These are phyloP conservation scores for Fusarium equiseti DNA, from an alignment of 2,329 filamentous ascomycete genomes.

Conservation along the genomic window DNA sequence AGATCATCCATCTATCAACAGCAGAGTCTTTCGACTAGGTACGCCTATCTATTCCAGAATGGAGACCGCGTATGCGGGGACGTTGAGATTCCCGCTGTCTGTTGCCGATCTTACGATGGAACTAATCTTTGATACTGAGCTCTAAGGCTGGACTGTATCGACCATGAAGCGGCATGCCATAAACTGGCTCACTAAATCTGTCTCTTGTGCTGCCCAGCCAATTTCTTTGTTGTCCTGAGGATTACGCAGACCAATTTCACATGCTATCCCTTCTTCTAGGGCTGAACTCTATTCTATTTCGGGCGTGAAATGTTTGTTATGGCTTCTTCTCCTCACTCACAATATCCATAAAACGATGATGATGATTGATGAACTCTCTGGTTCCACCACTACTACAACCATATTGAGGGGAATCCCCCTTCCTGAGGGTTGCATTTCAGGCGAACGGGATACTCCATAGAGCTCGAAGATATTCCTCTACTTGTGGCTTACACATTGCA, in stretches of 20 bases:
- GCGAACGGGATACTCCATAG: background rate
- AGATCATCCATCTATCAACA: background rate
- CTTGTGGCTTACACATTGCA: constrained; percentile 19
- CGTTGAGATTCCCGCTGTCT: constrained; percentile 9
- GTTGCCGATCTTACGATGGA: background rate
- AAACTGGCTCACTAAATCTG: background rate
- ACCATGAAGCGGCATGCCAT: background rate
- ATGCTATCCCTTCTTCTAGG: background rate
- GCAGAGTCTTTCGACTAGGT: background rate
- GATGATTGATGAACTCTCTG: constrained; percentile 3
- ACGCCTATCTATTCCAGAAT: background rate
- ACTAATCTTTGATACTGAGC: background rate
- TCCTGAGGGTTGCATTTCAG: background rate
- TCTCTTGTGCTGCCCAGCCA: background rate
- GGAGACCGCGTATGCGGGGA: background rate
- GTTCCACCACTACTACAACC: constrained; percentile 24
- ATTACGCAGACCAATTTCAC: background rate
- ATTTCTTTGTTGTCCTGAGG: background rate
- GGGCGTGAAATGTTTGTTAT: background rate
- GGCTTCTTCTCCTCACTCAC: background rate
- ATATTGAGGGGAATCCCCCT: background rate
- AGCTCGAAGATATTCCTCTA: background rate
- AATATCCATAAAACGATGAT: background rate
- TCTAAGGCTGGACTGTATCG: background rate
- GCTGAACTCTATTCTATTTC: constrained; percentile 1